Evolutionary conservation across 2,329 filamentous ascomycete genomes (phyloP).

Genomic region (Xylariaceae sp.): DNA sequence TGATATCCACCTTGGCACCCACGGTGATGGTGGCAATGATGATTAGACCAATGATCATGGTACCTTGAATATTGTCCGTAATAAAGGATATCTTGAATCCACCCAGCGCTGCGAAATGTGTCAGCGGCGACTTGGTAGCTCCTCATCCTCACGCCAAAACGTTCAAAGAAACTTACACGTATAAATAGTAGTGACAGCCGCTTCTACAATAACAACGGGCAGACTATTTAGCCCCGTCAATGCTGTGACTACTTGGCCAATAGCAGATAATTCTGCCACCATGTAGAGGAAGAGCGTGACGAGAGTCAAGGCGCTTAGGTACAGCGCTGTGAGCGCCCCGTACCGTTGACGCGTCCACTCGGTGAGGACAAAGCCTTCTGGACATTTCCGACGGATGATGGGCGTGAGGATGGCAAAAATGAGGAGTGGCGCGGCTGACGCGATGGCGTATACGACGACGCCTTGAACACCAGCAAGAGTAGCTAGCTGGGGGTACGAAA

Average conservation of each 20-base stretch:
- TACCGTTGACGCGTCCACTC: conserved; percentile 80
- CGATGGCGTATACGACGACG: conserved; percentile 67
- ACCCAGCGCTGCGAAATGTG: conserved; percentile 54
- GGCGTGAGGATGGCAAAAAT: conserved; percentile 70
- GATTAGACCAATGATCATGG: conserved; percentile 70
- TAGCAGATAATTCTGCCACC: conserved; percentile 74
- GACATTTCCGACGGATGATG: conserved; percentile 72
- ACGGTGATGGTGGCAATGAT: conserved; percentile 73
- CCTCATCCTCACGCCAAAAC: not conserved
- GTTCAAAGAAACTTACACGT: conserved; percentile 52
- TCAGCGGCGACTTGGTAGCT: conserved; percentile 12
- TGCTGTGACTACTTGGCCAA: conserved; percentile 71
- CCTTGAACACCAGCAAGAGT: conserved; percentile 76
- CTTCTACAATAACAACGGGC: conserved; percentile 72
- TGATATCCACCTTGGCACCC: conserved; percentile 67
- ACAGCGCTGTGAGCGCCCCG: conserved; percentile 62
- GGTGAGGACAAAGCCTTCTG: conserved; percentile 77
- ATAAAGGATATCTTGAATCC: conserved; percentile 81
- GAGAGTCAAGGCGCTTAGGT: conserved; percentile 70
- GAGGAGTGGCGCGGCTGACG: conserved; percentile 66
- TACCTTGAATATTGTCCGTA: conserved; percentile 76
- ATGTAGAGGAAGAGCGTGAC: conserved; percentile 83
- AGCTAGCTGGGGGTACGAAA: conserved; percentile 74
- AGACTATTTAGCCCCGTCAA: conserved; percentile 70
- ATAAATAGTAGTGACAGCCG: conserved; percentile 73